Base-by-base conservation (phyloP, 805 yeast species). In the Candida saitoana region DNA sequence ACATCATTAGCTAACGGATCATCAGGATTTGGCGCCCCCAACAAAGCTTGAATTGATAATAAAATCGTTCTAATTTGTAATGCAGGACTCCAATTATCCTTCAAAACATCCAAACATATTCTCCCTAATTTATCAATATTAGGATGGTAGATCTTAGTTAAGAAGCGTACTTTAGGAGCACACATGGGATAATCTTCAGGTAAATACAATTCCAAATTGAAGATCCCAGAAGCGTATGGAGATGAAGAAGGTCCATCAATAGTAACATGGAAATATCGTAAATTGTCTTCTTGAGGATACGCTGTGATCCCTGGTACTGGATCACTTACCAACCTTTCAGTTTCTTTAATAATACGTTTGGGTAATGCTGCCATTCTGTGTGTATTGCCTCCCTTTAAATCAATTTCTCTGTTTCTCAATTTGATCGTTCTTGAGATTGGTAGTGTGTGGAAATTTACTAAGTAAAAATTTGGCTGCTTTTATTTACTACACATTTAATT, bases 171-270 rank as follows among this genome's bases (percentile, higher is more conserved):
- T 60, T 89, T 90, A 39, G 99, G 99, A 0, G 99, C 96, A 56
- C 87, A 88, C 97, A 91, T 71, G 9, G 99, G 99, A 62, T 93
- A 93, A 58, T 93, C 99, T 57, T 93, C 97, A 2, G 99, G 98
- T 49, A 93, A 65, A 58, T 76, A 93, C 48, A 93, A 70, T 62
- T 93, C 99, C 45, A 93, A 69, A 50, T 84, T 74, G 69, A 93
- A 93, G 41, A 65, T 61, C n/a, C 89, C 88, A 41, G 65, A 57
- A 57, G 91, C 96, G 58, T 91, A 93, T 1, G 99, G 98, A 1
- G 96, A 86, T 40, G 84, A 83, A 22, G 76, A 71, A 7, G 99
- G 99, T 0, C 99, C 99, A 45, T 87, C 88, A 46, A 93, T 84
- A 2, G 87, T 79, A 18, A 93, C 99, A 49, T 88, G 87, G 56